These are phyloP conservation scores for Aspergillus incahuasiensis DNA, from an alignment of 495 filamentous ascomycete genomes.

Conservation along the genomic window DNA sequence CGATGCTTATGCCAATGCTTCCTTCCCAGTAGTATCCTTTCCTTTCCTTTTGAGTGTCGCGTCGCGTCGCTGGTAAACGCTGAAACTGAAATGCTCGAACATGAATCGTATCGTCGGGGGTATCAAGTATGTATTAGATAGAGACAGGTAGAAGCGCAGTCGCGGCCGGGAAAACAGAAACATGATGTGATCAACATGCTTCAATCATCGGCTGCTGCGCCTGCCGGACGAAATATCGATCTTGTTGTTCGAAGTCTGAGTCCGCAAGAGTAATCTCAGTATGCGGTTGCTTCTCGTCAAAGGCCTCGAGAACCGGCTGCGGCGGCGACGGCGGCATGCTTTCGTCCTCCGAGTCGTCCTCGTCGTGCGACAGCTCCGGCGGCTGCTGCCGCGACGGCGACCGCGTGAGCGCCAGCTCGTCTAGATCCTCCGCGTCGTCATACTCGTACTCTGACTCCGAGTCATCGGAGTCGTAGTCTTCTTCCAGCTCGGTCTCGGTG, in stretches of 20 bases:
- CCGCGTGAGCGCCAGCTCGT: constrained; percentile 64
- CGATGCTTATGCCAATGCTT: not conserved
- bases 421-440: constrained; percentile 62
- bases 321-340: constrained; percentile 84
- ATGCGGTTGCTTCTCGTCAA: constrained; percentile 63
- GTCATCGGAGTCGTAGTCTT: constrained; percentile 48
- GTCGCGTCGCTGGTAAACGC: constrained; percentile 2
- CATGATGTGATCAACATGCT: constrained; percentile 35
- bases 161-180: no score
- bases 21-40: no score
- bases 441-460: constrained; percentile 53
- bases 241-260: constrained; percentile 52
- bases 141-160: no score
- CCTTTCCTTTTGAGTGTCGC: not conserved
- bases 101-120: constrained; percentile 5
- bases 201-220: constrained; percentile 40
- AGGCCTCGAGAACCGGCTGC: constrained; percentile 57
- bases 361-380: constrained; percentile 72
- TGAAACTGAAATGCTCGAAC: constrained; percentile 1
- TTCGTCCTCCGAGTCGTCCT: constrained; percentile 66
- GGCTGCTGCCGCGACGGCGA: constrained; percentile 70
- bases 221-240: constrained; percentile 55
- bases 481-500: constrained; percentile 43
- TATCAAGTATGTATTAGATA: constrained; percentile 15
- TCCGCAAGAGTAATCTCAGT: constrained; percentile 43